phyloP scores from a whole-genome alignment of 345 rosid species.

The Euphorbia lathyris region DNA sequence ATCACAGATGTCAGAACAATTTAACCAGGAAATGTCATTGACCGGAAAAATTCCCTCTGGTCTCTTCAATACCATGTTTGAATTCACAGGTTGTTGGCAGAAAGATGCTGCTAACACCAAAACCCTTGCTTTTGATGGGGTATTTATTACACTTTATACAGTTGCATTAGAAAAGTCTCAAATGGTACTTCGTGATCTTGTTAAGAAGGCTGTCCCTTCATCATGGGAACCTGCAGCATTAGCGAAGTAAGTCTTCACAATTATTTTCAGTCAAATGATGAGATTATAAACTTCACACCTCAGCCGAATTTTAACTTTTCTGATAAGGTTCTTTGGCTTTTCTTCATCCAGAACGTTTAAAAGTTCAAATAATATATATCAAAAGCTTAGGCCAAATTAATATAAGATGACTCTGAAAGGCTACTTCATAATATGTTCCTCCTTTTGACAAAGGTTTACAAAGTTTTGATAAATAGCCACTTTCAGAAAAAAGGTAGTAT shows the following conservation, averaged over 20 bases:
- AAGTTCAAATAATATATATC: too few relatives aligned
- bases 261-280: neutral
- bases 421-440: neutral
- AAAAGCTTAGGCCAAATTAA: too few relatives aligned
- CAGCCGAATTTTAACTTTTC: neutral
- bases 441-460: neutral
- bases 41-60: conserved; percentile 95
- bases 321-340: neutral
- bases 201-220: conserved; percentile 78
- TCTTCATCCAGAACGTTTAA: neutral
- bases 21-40: conserved; percentile 81
- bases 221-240: conserved; percentile 92
- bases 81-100: conserved; percentile 87
- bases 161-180: conserved; percentile 88
- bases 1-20: conserved; percentile 91
- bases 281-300: neutral
- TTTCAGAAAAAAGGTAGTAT: neutral
- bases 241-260: conserved; percentile 48
- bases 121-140: conserved; percentile 88
- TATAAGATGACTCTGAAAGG: too few relatives aligned
- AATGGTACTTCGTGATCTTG: conserved; percentile 63
- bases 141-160: conserved; percentile 73
- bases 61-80: conserved; percentile 84
- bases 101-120: conserved; percentile 93
- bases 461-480: neutral